Conservation (phyloP, 495 filamentous ascomycete species). For the Diplogelasinospora grovesii region DNA sequence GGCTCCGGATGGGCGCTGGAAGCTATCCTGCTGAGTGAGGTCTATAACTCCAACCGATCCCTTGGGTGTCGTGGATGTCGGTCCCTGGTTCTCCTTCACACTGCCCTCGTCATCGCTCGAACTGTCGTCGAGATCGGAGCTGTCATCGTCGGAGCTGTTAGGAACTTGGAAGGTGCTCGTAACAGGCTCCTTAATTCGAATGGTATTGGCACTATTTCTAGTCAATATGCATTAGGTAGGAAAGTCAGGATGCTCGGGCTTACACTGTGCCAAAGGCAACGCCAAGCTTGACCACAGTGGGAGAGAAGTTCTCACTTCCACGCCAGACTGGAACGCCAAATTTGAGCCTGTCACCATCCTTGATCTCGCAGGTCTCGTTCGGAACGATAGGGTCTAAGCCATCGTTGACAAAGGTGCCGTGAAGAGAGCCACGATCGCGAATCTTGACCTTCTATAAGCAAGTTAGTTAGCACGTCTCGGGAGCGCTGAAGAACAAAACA, state of each 20-base stretch:
- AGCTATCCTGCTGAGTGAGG: conserved; percentile 8
- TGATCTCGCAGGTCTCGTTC: conserved; percentile 8
- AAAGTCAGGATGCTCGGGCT: too few species aligned
- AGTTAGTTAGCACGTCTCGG: conserved; percentile 8
- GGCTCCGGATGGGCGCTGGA: too few species aligned
- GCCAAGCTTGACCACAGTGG: conserved; percentile 25
- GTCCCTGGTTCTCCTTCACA: background rate
- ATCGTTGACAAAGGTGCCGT: conserved; percentile 46
- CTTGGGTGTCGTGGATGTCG: background rate
- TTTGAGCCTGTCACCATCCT: conserved; percentile 36
- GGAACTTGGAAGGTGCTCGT: conserved; percentile 22
- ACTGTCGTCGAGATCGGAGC: conserved; percentile 9
- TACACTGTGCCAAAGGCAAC: too few species aligned
- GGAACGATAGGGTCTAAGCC: conserved; percentile 5
- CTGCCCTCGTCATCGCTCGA: conserved; percentile 4
- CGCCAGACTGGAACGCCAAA: conserved; percentile 44
- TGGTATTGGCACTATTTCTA: too few species aligned
- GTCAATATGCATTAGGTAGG: too few species aligned
- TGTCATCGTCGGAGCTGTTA: conserved; percentile 19
- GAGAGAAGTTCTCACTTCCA: conserved; percentile 30
- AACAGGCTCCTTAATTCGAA: background rate
- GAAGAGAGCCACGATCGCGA: conserved; percentile 48
- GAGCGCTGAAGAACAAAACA: conserved; percentile 1
- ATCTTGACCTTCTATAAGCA: conserved; percentile 33
- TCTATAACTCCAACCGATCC: conserved; percentile 4